Conservation (phyloP, 225 moss, liverwort and hornwort species). For the Anthoceros angustus region DNA sequence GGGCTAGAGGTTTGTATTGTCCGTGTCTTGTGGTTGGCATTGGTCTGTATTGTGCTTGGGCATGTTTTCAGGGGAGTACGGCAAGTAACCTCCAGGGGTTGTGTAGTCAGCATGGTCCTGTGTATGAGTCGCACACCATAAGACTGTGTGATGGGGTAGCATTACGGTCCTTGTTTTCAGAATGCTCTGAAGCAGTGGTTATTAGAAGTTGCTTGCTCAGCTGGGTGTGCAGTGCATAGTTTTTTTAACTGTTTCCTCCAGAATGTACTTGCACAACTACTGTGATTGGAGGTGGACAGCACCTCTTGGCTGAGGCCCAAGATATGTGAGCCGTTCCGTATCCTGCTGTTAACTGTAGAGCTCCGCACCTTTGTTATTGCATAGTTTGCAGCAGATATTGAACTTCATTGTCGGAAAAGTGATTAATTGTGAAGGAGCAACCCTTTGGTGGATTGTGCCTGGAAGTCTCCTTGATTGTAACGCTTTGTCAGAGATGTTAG, state of each 20-base stretch:
- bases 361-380: too few species aligned
- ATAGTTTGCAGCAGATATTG: too few species aligned
- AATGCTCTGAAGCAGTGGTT: not conserved
- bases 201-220: not conserved
- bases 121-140: too few species aligned
- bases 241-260: constrained; percentile 21
- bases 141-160: not conserved
- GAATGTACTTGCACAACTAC: constrained; percentile 25
- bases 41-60: not conserved
- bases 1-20: constrained; percentile 97
- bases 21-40: constrained; percentile 3
- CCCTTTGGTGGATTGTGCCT: too few species aligned
- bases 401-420: too few species aligned
- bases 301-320: constrained; percentile 26
- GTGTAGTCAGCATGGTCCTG: too few species aligned
- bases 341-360: not conserved
- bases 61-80: not conserved
- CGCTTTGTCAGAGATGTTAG: too few species aligned
- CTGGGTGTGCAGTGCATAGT: constrained; percentile 17
- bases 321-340: constrained; percentile 13
- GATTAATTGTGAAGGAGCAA: too few species aligned
- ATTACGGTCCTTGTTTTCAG: not conserved
- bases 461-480: too few species aligned
- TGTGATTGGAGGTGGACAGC: constrained; percentile 25
- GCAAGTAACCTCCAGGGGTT: too few species aligned